Evolutionary conservation across 352 stramenopile genomes (phyloP), one percentile per base, ranked within the genome.

Genomic region (Pythium coloratum): DNA sequence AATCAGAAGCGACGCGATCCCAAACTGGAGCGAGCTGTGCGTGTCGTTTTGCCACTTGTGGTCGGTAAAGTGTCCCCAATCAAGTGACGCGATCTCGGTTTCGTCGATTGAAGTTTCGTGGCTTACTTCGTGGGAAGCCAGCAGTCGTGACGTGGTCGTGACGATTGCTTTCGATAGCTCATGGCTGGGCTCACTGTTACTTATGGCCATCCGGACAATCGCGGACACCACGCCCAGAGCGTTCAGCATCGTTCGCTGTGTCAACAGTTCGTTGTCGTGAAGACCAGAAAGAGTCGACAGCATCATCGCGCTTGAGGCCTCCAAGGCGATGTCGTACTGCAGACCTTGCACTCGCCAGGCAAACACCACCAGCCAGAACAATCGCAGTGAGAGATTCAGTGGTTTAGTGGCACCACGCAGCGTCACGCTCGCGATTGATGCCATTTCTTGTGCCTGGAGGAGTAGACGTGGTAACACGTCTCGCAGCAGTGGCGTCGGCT

Each of bases 1-100:
- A 8, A 57, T 44, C 5, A 67, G 13, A 6, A 67, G 28, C 12
- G 32, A 57, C 26, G 24, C 50, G 26, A 57, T 57, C 9, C 50
- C 28, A 40, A 40, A 13, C 26, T 40, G 12, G 3, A 38, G 28
- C 12, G 1, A 24, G 50, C 13, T 28, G 20, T 40, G 20, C 16
- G 14, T 24, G 42, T 7, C 20, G 7, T 32, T 18, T 6, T 40
- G 1, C 50, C 50, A 40, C 6, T 40, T 6, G 10, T 13, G 28
- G 1, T 10, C 20, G 16, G 10, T 18, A 14, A 57, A 57, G 5
- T 2, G 9, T 9, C 26, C 14, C 50, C 50, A 57, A 32, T 53
- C 46, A 5, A 53, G 1, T 13, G n/a, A 28, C 5, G n/a, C 46
- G 1, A 6, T 6, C 5, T 14, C 20, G 16, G 7, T 53, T 6